Conservation (phyloP, 805 yeast species). For the Priceomyces castillae region DNA sequence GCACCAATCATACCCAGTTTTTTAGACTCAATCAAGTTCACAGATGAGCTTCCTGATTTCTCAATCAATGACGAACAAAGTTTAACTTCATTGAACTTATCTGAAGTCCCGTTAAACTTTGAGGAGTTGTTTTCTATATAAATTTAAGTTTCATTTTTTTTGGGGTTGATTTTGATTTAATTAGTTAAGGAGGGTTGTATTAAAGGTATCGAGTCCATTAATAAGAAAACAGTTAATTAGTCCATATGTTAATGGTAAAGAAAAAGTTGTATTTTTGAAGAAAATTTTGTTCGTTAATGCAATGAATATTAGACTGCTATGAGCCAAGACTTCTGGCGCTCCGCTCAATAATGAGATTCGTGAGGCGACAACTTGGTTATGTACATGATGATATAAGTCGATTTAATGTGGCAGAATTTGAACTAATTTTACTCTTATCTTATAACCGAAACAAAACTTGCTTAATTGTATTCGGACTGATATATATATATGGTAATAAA, state of each 20-base stretch:
- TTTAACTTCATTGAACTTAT: not conserved
- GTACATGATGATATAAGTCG: not conserved
- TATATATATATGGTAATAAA: not conserved
- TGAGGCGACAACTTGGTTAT: not conserved
- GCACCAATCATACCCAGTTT: slow-evolving; percentile 38
- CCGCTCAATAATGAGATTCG: not conserved
- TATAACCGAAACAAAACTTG: too few species aligned
- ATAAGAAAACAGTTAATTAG: not conserved
- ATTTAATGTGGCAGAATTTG: not conserved
- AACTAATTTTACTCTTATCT: too few species aligned
- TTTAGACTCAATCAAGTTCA: slow-evolving; percentile 15
- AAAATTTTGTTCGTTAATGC: not conserved
- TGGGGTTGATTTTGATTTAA: slow-evolving; percentile 2
- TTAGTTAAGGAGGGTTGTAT: not conserved
- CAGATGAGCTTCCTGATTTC: slow-evolving; percentile 12
- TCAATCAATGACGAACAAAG: not conserved
- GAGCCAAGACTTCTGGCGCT: not conserved
- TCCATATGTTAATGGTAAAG: not conserved
- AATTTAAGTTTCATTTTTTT: slow-evolving; percentile 1
- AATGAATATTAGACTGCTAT: not conserved
- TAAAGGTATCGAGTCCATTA: not conserved
- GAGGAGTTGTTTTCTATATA: slow-evolving; percentile 32
- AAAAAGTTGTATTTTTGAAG: not conserved
- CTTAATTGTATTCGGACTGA: too few species aligned
- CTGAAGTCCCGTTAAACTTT: slow-evolving; percentile 15